Evolutionary conservation across 2,329 filamentous ascomycete species (phyloP).

Genomic region (Geosmithia putterillii): DNA sequence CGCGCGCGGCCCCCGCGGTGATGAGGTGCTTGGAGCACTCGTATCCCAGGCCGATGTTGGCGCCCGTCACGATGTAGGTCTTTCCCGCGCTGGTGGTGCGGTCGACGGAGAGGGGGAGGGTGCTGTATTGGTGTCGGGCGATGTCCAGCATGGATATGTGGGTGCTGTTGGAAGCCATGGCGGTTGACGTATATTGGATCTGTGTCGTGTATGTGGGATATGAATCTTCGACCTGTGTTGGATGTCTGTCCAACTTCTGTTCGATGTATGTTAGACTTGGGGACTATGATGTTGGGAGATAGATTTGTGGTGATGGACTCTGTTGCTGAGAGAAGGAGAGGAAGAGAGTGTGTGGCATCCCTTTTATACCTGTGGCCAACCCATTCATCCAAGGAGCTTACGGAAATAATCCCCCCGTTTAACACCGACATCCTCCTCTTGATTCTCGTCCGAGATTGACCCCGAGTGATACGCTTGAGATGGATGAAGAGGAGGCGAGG

Average conservation of each 20-base stretch:
- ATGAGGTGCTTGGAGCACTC: conserved; percentile 21
- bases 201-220: too few relatives aligned
- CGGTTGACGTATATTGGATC: neutral
- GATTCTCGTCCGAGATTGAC: too few relatives aligned
- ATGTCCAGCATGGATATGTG: neutral
- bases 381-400: neutral
- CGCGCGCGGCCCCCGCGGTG: conserved; percentile 11
- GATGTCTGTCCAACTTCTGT: too few relatives aligned
- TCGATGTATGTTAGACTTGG: too few relatives aligned
- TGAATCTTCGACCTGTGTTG: too few relatives aligned
- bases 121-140: conserved; percentile 1
- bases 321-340: too few relatives aligned
- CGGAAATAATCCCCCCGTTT: neutral
- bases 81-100: neutral
- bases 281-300: too few relatives aligned
- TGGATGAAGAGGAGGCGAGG: too few relatives aligned
- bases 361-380: too few relatives aligned
- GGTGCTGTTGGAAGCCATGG: neutral
- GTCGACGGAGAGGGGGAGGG: conserved; percentile 2
- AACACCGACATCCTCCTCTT: neutral
- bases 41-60: conserved; percentile 19
- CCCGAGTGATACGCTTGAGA: too few relatives aligned
- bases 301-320: too few relatives aligned
- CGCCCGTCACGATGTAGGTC: conserved; percentile 18
- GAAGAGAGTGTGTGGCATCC: too few relatives aligned